Evolutionary conservation across 208 protist species (phyloP), one percentile per base, ranked within the genome.

Genomic region (Endotrypanum monterogeii): DNA sequence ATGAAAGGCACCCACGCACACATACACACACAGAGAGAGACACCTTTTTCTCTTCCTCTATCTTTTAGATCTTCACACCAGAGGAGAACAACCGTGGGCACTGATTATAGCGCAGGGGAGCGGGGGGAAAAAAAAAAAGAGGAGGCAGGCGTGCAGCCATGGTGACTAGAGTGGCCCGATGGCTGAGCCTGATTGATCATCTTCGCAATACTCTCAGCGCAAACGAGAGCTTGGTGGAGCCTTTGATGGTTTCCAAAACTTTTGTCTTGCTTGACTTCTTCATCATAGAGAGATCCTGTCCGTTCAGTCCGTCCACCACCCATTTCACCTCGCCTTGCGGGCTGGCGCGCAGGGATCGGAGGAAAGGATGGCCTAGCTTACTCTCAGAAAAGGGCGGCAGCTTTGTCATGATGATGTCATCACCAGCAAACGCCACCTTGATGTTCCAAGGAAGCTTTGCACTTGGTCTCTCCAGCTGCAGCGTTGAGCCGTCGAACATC

Each of bases 241-340:
- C 85, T 37, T 91, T 91, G 16, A 92, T 81, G 25, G 76, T 48
- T 28, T 88, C 77, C 74, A 89, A 35, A 12, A 77, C 80, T 54
- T 84, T 85, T 23, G 76, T 60, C 78, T 84, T 76, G 9, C 71
- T 55, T 23, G 61, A 23, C 65, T 82, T 89, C 48, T 6, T 74
- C 39, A 83, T 75, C 14, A 71, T 48, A 16, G 71, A 80, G 39
- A 89, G 67, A 66, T 89, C 88, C 61, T 84, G 83, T 8, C 88
- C 88, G 56, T 92, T 92, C 35, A 92, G 79, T 14, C 60, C 67
- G 28, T 92, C 88, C 63, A 92, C 83, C 30, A 73, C 55, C 82
- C 87, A 92, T 35, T 74, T 80, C 41, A 89, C 79, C 20, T 79
- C 48, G 5, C 88, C 88, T 32, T 79, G 52, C 11, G 55, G 57